Evolutionary conservation across 2,329 filamentous ascomycete genomes (phyloP), one percentile per base, ranked within the genome.

Genomic region (Juglanconis sp.): DNA sequence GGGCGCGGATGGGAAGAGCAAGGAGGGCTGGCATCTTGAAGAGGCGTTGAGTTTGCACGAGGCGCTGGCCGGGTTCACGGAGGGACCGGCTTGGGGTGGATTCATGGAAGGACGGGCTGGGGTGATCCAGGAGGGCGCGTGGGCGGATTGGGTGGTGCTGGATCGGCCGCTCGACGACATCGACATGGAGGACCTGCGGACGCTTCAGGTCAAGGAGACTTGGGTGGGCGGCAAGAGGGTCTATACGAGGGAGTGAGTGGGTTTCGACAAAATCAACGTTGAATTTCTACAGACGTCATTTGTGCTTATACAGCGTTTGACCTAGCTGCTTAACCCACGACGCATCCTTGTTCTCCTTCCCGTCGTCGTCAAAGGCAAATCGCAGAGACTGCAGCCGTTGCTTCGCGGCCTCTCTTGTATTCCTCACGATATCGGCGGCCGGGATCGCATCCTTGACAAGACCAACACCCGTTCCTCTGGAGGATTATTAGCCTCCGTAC

Each of bases 61-160:
- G 64, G 87, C 87, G 0, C 68, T 90, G 44, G 72, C 77, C 35
- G 87, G 87, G 0, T 90, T 90, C 66, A 88, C 86, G 0, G 72
- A 75, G 8, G 83, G 81, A 1, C 80, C 83, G 3, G 86, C 86
- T 1, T 79, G 82, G 65, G 86, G 79, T 0, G 84, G 78, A 1
- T 87, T 87, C 53, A 73, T 83, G 53, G 84, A 88, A 50, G 80
- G 78, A 0, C 79, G 77, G 64, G 82, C 84, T 1, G 87, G 87
- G 0, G 75, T 81, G 0, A 87, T 90, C 35, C 72, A 77, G 57
- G 71, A 76, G n/a, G 86, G 85, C 0, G 84, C 82, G 1, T 84
- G 84, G 69, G 88, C 87, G 0, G 88, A 90, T 70, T 90, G 87
- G 87, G 77, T 90, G 4, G 86, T 91, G n/a, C 71, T 90, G 11